Evolutionary conservation across 192 early-diverging fungal genomes (phyloP), one percentile per base, ranked within the genome.

Genomic region (Linnemannia schmuckeri): DNA sequence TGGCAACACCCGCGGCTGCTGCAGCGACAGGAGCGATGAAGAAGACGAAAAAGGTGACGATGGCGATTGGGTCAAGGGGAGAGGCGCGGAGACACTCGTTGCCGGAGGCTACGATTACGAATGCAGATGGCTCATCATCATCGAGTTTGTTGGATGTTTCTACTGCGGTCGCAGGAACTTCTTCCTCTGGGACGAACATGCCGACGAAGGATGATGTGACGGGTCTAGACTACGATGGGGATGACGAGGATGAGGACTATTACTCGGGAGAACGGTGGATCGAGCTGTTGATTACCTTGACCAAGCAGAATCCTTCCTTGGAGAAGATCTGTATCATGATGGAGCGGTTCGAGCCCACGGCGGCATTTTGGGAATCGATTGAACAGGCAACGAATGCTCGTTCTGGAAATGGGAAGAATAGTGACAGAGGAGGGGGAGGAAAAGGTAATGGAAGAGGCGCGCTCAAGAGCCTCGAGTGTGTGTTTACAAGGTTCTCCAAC

Each of bases 311-410:
- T 40, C 69, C 46, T 9, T 70, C 33, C 3, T 38, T 79, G 70
- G 6, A 52, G 22, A 42, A 52, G 7, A 5, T 79, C 7, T 37
- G 52, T 10, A 70, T 79, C 37, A 72, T 40, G 38, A 79, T 79
- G 78, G 78, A 79, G 22, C 69, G 78, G 35, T 79, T 79, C 15
- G 68, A 79, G 40, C 78, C 78, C 35, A 72, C 78, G 38, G 13
- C 49, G 3, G n/a, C 13, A 24, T 72, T 79, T 22, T 79, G 78
- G 78, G 68, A 57, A 20, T 22, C 69, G 44, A 24, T 49, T 52
- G 71, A 44, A 9, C 33, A 30, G 18, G 78, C 33, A 15, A 7
- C 17, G 8, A 40, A 22, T 52, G 20, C 49, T 52, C 20, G 15
- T 18, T 52, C 49, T 12, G 6, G 18, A 17, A 33, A 37, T 33